A percentile compares a stretch with the other conserved stretches of the same genome.
Evolutionary conservation across 2,329 filamentous ascomycete species (phyloP).

Genomic region (Alternaria sp.): DNA sequence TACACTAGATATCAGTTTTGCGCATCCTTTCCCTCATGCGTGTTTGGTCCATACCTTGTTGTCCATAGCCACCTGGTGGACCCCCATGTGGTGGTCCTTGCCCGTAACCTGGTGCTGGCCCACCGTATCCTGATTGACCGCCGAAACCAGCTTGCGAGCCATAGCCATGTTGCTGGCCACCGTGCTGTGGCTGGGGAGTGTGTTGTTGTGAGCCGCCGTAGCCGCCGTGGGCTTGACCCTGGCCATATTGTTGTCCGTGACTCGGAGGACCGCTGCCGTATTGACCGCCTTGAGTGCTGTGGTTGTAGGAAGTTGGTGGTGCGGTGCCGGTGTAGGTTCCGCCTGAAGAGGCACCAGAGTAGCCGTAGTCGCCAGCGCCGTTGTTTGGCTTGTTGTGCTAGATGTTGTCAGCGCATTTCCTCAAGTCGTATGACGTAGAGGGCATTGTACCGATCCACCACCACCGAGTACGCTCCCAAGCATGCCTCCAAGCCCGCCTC

Average conservation of each 20-base stretch:
- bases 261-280: constrained; percentile 33
- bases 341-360: constrained; percentile 58
- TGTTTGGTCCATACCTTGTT: constrained; percentile 25
- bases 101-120: constrained; percentile 11
- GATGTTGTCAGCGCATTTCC: constrained; percentile 11
- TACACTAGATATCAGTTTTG: constrained; percentile 13
- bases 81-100: constrained; percentile 15
- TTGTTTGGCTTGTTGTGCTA: constrained; percentile 48
- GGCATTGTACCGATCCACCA: constrained; percentile 45
- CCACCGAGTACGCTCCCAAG: constrained; percentile 49
- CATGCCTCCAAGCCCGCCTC: constrained; percentile 32
- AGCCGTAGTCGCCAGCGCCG: constrained; percentile 67
- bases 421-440: not conserved
- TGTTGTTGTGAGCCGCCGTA: constrained; percentile 24
- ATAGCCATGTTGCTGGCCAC: constrained; percentile 21
- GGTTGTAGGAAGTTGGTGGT: constrained; percentile 69
- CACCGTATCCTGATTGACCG: constrained; percentile 31
- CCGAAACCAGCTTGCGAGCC: constrained; percentile 36
- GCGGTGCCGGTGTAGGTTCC: constrained; percentile 69
- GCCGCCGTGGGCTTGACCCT: constrained; percentile 4
- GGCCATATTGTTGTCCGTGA: constrained; percentile 29
- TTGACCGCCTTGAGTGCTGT: constrained; percentile 38
- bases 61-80: constrained; percentile 32
- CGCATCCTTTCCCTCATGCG: not conserved
- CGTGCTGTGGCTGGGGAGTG: constrained; percentile 16